Evolutionary conservation across 495 filamentous ascomycete genomes (phyloP).

Genomic region (Immersiella caudata): DNA sequence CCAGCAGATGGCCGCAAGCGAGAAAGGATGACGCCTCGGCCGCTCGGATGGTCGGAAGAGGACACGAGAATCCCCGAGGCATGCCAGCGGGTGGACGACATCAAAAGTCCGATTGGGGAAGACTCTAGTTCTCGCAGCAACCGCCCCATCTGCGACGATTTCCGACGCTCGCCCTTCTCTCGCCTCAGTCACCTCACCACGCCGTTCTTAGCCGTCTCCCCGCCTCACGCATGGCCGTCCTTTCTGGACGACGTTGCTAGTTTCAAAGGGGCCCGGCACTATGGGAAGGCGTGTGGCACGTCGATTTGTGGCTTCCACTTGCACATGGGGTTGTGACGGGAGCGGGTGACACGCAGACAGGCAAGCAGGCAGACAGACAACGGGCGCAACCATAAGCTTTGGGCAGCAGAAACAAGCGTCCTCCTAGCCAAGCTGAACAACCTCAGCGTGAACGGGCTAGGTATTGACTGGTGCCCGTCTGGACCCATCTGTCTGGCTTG

Average conservation of each 20-base stretch:
- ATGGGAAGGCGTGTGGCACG: constrained; percentile 20
- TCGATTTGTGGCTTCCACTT: constrained; percentile 19
- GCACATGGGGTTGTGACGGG: constrained; percentile 20
- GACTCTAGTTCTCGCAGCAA: background rate
- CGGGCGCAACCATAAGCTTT: background rate
- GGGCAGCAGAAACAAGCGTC: background rate
- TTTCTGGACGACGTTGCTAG: constrained; percentile 14
- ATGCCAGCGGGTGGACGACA: background rate
- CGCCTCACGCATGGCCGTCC: background rate
- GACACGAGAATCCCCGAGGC: constrained; percentile 7
- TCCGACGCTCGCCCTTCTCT: background rate
- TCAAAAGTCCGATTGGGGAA: constrained; percentile 15
- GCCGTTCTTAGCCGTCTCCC: background rate
- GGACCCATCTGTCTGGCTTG: background rate
- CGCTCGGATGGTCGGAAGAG: constrained; percentile 12
- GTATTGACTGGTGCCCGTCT: background rate
- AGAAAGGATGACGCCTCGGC: constrained; percentile 15
- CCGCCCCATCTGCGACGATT: background rate
- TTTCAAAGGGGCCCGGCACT: constrained; percentile 20
- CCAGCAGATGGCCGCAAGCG: constrained; percentile 19
- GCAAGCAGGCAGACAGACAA: background rate
- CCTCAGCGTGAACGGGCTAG: constrained; percentile 1
- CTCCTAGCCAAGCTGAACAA: constrained; percentile 11
- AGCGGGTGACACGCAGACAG: constrained; percentile 14
- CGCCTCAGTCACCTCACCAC: background rate